phyloP scores from a whole-genome alignment of 1,284 basidiomycete genomes.

The Takashimella koratensis region DNA sequence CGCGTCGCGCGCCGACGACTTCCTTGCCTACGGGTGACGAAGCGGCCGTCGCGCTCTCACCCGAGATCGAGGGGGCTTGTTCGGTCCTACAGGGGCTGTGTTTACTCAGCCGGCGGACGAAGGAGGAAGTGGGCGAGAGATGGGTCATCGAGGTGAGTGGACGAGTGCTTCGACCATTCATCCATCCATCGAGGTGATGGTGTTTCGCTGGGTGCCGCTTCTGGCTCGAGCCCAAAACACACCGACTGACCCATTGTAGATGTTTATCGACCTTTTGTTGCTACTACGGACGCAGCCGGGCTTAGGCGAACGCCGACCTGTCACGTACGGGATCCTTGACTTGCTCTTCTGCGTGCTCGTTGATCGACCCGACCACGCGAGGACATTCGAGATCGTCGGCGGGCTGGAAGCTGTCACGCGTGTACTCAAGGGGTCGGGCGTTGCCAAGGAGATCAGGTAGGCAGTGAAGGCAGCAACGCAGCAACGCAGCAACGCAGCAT shows the following conservation, averaged over 20 bases:
- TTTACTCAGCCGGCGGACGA: slow-evolving; percentile 65
- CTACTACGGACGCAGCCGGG: slow-evolving; percentile 33
- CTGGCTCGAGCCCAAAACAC: too few species aligned
- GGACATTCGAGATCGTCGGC: slow-evolving; percentile 67
- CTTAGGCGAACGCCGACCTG: slow-evolving; percentile 24
- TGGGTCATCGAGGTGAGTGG: slow-evolving; percentile 68
- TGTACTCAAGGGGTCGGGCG: slow-evolving; percentile 73
- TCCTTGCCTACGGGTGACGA: slow-evolving; percentile 30
- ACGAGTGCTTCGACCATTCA: slow-evolving; percentile 1
- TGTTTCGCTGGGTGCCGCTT: too few species aligned
- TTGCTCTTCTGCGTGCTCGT: slow-evolving; percentile 78
- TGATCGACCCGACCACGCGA: slow-evolving; percentile 66
- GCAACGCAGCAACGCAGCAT: too few species aligned
- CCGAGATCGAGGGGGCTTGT: slow-evolving; percentile 50
- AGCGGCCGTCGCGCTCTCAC: slow-evolving; percentile 20
- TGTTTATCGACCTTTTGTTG: slow-evolving; percentile 40
- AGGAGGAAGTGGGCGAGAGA: slow-evolving; percentile 64
- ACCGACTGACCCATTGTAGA: too few species aligned
- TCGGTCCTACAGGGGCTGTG: slow-evolving; percentile 74
- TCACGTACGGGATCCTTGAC: slow-evolving; percentile 68
- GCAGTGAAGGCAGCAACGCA: too few species aligned
- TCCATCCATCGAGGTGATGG: too few species aligned
- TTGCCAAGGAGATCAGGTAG: slow-evolving; percentile 76
- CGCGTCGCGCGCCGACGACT: slow-evolving; percentile 22
- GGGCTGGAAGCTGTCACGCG: slow-evolving; percentile 77